Evolutionary conservation across 1,139 yeast species (phyloP).

Genomic region (Eremothecium coryli): DNA sequence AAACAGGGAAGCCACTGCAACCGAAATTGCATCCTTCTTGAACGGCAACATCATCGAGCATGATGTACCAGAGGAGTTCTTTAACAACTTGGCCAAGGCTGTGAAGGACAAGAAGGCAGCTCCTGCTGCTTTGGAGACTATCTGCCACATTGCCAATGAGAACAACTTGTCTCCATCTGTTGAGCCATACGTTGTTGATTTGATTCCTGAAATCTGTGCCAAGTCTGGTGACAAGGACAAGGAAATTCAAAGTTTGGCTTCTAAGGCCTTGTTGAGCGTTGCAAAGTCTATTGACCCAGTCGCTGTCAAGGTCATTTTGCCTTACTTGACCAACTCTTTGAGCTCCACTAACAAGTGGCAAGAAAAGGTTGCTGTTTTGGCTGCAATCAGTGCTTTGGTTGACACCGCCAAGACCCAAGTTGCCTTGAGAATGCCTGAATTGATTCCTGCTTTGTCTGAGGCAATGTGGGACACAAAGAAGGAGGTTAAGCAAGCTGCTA

Average conservation of each 20-base stretch:
- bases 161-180: conserved; percentile 80
- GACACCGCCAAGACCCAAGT: conserved; percentile 92
- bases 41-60: conserved; percentile 97
- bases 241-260: conserved; percentile 58
- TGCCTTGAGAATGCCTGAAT: conserved; percentile 98
- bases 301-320: conserved; percentile 83
- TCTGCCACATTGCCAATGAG: conserved; percentile 73
- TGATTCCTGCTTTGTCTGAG: conserved; percentile 95
- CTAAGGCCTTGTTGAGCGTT: conserved; percentile 70
- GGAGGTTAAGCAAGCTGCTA: conserved; percentile 95
- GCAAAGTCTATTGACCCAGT: conserved; percentile 82
- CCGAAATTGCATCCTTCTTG: conserved; percentile 85
- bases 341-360: conserved; percentile 87
- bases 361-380: conserved; percentile 88
- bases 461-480: conserved; percentile 99
- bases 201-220: conserved; percentile 59
- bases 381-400: conserved; percentile 77
- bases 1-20: conserved; percentile 77
- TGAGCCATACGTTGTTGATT: conserved; percentile 84
- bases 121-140: conserved; percentile 75
- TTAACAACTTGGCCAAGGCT: conserved; percentile 65
- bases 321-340: conserved; percentile 64
- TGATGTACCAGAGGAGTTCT: conserved; percentile 90
- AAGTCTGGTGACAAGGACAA: conserved; percentile 88
- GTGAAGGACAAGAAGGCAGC: conserved; percentile 72